Evolutionary conservation across 768 basidiomycete species (phyloP), one percentile per base, ranked within the genome.

Genomic region (Pleurotus citrinopileatus): DNA sequence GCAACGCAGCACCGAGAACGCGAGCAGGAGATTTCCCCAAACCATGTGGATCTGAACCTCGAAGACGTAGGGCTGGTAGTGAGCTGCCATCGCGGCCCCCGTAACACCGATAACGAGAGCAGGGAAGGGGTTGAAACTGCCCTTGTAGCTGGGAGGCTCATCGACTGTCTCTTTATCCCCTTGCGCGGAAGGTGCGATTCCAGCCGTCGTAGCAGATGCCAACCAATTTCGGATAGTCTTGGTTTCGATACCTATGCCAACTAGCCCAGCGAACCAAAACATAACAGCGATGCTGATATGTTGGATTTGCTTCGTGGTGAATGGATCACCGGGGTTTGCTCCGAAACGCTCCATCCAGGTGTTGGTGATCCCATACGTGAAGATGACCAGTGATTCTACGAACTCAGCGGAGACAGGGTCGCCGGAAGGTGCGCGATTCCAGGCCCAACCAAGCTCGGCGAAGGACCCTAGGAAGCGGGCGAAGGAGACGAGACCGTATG

Each of bases 301-400:
- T 63, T 98, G 93, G 13, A 97, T 82, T 65, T 97, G 83, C 68
- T 94, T 96, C 22, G 93, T 89, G 1, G 90, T 89, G 71, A 80
- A 96, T 12, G 94, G 90, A 63, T 87, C 86, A 12, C 90, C 91
- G 0, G 88, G 71, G 13, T 79, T 70, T 1, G 86, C 90, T 2
- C 94, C 95, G 59, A 96, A 91, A 37, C 96, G 82, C 70, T 98
- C 96, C 91, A 98, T 93, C 92, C 93, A 98, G 13, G 89, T 93
- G 65, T 98, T 96, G 38, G 92, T 88, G 28, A 82, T 75, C 6
- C 95, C 95, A 65, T 98, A 98, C 0, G 84, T 28, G 70, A 95
- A 95, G 61, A 98, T 94, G 48, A 92, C 78, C 8, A 75, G 63
- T 0, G 86, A 91, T 68, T 94, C 91, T 54, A 85, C 76, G 52